Evolutionary conservation across 169 alveolate species (phyloP), one percentile per base, ranked within the genome.

Genomic region (Plasmodium ovale): DNA sequence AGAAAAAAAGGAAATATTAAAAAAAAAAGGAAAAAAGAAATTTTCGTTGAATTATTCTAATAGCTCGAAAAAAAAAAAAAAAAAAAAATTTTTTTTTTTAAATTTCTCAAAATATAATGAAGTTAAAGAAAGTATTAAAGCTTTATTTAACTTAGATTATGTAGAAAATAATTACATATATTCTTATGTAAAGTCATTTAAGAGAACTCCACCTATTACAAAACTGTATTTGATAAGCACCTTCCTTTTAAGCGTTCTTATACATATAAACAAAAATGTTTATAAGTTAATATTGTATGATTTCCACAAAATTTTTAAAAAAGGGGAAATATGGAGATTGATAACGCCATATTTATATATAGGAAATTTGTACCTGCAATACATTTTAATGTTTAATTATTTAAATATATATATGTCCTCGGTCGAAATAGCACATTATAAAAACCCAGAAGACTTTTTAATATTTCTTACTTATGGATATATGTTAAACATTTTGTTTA

Each of bases 281-380:
- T 82, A 82, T 69, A 82, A 82, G 31, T 69, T 70, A 23, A 62
- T 93, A 47, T 67, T 85, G 67, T 93, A 77, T 59, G 95, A 92
- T 65, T 70, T 87, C 29, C 31, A 89, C 4, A 62, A 74, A 7
- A 49, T 87, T 5, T 72, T 93, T 39, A 59, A 90, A 53, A 56
- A 87, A n/a, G 88, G 94, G n/a, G 92, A 93, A 65, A 21, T 87
- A 19, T 93, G 96, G 96, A 84, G 96, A 21, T 53, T 93, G 54
- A 19, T 92, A 21, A 89, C 96, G 5, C 96, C 96, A 14, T 93
- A 82, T 65, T 87, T 93, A n/a, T 69, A 85, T 65, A 92, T 92
- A 44, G 96, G 96, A 3, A 94, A 82, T 73, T 91, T 93, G 23
- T 93, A 93, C 87, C 65, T 93, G n/a, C 89, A 87, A 21, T 94